A percentile compares a stretch with the other conserved stretches of the same genome.
These are phyloP conservation scores for Fusarium cicatricum DNA, from an alignment of 2,329 filamentous ascomycete genomes.

Conservation along the genomic window DNA sequence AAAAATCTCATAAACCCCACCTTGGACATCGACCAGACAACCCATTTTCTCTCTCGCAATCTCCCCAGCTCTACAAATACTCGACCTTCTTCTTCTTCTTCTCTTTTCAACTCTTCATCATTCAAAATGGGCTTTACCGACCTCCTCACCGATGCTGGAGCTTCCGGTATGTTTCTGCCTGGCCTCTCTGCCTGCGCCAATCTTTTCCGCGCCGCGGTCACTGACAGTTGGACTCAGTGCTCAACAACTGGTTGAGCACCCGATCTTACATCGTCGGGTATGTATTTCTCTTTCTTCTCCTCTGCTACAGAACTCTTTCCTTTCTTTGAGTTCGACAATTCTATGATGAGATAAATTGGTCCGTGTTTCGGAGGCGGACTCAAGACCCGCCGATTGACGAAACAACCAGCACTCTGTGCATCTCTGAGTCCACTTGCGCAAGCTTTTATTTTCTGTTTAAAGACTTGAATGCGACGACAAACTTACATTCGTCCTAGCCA, in stretches of 20 bases:
- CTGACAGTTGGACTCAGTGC: constrained; percentile 59
- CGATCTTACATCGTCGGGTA: constrained; percentile 87
- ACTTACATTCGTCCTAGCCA: constrained; percentile 50
- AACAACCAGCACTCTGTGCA: constrained; percentile 75
- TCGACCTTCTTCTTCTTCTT: constrained; percentile 37
- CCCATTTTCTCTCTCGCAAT: constrained; percentile 45
- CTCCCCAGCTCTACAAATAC: constrained; percentile 44
- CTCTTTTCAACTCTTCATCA: constrained; percentile 39
- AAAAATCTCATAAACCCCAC: constrained; percentile 55
- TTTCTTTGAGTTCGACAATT: constrained; percentile 12
- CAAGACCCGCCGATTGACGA: constrained; percentile 91
- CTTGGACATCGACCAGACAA: constrained; percentile 50
- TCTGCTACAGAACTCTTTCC: not conserved
- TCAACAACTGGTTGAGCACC: constrained; percentile 77
- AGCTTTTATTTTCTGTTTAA: constrained; percentile 6
- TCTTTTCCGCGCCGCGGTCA: constrained; percentile 42
- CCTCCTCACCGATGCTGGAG: constrained; percentile 71
- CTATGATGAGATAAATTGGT: constrained; percentile 86
- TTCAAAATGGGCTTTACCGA: constrained; percentile 75
- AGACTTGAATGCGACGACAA: constrained; percentile 3
- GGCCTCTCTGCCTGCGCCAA: constrained; percentile 38
- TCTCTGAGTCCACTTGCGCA: constrained; percentile 65
- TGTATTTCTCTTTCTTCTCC: constrained; percentile 48
- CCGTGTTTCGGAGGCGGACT: constrained; percentile 93
- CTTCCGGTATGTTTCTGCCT: constrained; percentile 51